A percentile compares a stretch with the other conserved stretches of the same genome.
phyloP scores from a whole-genome alignment of 2,329 filamentous ascomycete species.

The Huntiella savannae region DNA sequence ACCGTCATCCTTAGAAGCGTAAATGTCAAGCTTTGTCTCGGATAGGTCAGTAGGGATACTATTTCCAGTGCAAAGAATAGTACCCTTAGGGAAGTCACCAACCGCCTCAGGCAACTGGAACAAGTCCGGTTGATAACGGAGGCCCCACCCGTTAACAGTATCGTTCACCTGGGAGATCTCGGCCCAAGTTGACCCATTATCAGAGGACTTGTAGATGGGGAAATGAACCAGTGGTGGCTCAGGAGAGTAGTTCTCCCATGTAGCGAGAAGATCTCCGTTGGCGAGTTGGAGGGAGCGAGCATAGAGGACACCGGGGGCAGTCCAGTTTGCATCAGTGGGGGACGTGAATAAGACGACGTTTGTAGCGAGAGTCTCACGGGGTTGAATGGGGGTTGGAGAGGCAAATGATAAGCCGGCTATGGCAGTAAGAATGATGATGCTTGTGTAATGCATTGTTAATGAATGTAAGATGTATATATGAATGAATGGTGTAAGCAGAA shows the following conservation, averaged over 20 bases:
- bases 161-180: slow-evolving; percentile 45
- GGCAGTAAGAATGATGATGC: too few relatives aligned
- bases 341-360: slow-evolving; percentile 24
- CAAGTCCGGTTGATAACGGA: slow-evolving; percentile 51
- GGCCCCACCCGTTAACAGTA: slow-evolving; percentile 41
- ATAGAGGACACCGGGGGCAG: slow-evolving; percentile 25
- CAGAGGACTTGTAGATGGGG: slow-evolving; percentile 33
- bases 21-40: slow-evolving; percentile 48
- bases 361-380: slow-evolving; percentile 10
- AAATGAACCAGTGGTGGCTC: slow-evolving; percentile 36
- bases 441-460: too few relatives aligned
- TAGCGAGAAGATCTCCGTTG: slow-evolving; percentile 29
- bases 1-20: slow-evolving; percentile 42
- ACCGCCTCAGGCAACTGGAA: slow-evolving; percentile 41
- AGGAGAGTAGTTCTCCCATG: slow-evolving; percentile 37
- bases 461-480: too few relatives aligned
- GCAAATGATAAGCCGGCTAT: neutral
- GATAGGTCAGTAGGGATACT: slow-evolving; percentile 40
- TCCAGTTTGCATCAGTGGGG: slow-evolving; percentile 22
- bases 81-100: slow-evolving; percentile 40
- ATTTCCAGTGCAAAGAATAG: slow-evolving; percentile 41
- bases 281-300: slow-evolving; percentile 25
- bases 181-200: slow-evolving; percentile 40
- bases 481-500: too few relatives aligned
- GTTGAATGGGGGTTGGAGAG: neutral